A percentile compares a stretch with the other conserved stretches of the same genome.
phyloP scores from a whole-genome alignment of 1,284 basidiomycete species.

The Cronartium quercuum region DNA sequence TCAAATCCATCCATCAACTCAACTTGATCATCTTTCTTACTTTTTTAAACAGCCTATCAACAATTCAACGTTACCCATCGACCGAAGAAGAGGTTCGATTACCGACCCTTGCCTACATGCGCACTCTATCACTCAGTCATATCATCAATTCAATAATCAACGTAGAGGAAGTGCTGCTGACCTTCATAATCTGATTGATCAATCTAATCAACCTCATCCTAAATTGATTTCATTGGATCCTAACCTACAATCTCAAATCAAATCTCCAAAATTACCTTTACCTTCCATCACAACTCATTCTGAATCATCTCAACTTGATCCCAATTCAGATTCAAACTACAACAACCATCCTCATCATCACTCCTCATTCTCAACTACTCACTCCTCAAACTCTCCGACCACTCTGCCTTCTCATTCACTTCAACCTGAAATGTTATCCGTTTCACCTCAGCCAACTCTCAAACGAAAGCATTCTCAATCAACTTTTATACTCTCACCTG shows the following conservation, averaged over 20 bases:
- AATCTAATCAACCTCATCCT: neutral
- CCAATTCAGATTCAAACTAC: neutral
- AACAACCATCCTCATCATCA: neutral
- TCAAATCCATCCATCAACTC: no score
- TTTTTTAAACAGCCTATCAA: neutral
- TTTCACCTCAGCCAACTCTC: neutral
- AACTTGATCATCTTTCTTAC: neutral
- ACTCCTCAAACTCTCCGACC: neutral
- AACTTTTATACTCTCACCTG: neutral
- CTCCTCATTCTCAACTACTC: neutral
- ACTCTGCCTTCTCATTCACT: neutral
- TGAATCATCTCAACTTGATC: neutral
- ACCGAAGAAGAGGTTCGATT: constrained; percentile 12
- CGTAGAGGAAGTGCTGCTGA: constrained; percentile 18
- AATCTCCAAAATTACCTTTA: neutral
- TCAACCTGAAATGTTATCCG: constrained; percentile 1
- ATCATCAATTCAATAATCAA: neutral
- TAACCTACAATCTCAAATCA: neutral
- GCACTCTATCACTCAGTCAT: neutral
- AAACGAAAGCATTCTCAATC: neutral
- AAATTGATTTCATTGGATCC: neutral
- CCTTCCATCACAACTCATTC: neutral
- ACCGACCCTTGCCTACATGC: constrained; percentile 22
- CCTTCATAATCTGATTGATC: constrained; percentile 1
- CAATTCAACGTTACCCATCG: neutral